phyloP scores from a whole-genome alignment of 352 stramenopile species.

The Aphanomyces cochlioides region DNA sequence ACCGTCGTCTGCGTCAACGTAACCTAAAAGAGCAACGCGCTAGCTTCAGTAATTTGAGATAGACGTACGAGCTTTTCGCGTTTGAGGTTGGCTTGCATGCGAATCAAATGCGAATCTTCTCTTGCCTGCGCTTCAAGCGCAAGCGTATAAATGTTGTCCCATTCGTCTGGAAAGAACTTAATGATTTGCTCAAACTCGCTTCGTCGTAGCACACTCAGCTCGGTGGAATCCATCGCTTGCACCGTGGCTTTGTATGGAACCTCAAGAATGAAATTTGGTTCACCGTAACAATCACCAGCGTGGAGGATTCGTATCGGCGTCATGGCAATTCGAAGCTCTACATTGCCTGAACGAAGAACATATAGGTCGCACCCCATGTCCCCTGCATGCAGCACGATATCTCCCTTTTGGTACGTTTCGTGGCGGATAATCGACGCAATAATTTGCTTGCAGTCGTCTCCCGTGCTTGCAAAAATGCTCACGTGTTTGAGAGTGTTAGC shows the following conservation, averaged over 20 bases:
- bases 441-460: slow-evolving; percentile 57
- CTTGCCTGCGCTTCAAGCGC: slow-evolving; percentile 9
- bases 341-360: slow-evolving; percentile 55
- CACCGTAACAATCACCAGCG: slow-evolving; percentile 56
- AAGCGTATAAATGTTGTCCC: slow-evolving; percentile 22
- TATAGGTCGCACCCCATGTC: slow-evolving; percentile 69
- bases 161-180: slow-evolving; percentile 30
- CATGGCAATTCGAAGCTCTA: slow-evolving; percentile 55
- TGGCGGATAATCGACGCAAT: slow-evolving; percentile 61
- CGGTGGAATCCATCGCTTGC: slow-evolving; percentile 18
- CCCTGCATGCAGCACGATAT: slow-evolving; percentile 53
- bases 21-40: slow-evolving; percentile 38
- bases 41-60: slow-evolving; percentile 49
- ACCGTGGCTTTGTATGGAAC: slow-evolving; percentile 20
- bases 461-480: slow-evolving; percentile 50
- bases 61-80: slow-evolving; percentile 48
- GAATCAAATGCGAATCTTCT: slow-evolving; percentile 5
- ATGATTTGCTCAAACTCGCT: slow-evolving; percentile 41
- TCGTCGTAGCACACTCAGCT: slow-evolving; percentile 31
- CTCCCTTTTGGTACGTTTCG: slow-evolving; percentile 59
- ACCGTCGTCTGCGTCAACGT: slow-evolving; percentile 28
- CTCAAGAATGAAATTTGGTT: slow-evolving; percentile 55
- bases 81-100: slow-evolving; percentile 18
- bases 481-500: slow-evolving; percentile 61
- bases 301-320: slow-evolving; percentile 53